Evolutionary conservation across 129 eudicot genomes (phyloP), one percentile per base, ranked within the genome.

Genomic region (Flaveria trinervia): DNA sequence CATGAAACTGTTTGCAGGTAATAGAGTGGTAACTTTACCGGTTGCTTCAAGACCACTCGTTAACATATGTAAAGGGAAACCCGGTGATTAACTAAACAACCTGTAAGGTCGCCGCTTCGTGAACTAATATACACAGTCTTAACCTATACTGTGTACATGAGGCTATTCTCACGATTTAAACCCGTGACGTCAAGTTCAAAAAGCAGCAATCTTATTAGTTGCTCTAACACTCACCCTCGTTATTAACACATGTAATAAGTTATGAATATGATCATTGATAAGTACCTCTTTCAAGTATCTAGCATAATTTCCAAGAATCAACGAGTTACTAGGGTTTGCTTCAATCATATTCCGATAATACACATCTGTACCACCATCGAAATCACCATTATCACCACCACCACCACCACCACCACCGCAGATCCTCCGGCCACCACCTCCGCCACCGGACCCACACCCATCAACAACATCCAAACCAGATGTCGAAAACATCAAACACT

Each of bases 211-310:
- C 36, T 30, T 30, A 30, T 5, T 0, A 4, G 36, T 3, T 4
- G 36, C 36, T 20, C 22, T 20, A 20, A 20, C 22, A 20, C 22
- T 20, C 22, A 20, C 0, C 22, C 0, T 20, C 22, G 0, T 20
- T 20, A 20, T 20, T 20, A 20, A 54, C 23, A 54, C 17, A 57
- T 22, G 30, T 20, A 20, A 57, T 20, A 20, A 57, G 22, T 1
- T 1, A 59, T 59, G 14, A 59, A 20, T 4, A 20, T 59, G 33
- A 59, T 20, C 22, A 22, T 17, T 59, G 15, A 59, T 9, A 57
- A 57, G 3, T 85, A 87, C 91, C 91, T 87, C 91, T 79, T 84
- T 87, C 77, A 87, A 82, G 77, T 70, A 87, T 67, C 52, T 84
- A 1, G 91, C 91, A 43, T 87, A 87, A 55, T 87, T 87, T 26